phyloP scores from a whole-genome alignment of 257 asterid species.

The Nicotiana noctiflora region DNA sequence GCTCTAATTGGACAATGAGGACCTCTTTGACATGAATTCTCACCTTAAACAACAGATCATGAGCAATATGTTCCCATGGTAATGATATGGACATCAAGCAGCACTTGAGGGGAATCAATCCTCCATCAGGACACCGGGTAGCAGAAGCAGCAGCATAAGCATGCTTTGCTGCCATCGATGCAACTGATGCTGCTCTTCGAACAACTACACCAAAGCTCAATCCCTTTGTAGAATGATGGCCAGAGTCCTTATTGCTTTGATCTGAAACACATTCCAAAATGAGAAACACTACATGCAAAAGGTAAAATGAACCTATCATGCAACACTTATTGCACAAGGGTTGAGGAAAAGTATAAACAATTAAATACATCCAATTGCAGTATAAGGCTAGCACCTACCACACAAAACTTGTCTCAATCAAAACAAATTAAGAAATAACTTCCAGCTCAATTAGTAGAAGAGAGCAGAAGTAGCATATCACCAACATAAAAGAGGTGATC shows the following conservation, averaged over 20 bases:
- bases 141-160: constrained; percentile 95
- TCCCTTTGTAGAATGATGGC: constrained; percentile 51
- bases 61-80: constrained; percentile 94
- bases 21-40: not conserved
- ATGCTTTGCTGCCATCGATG: constrained; percentile 88
- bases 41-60: constrained; percentile 90
- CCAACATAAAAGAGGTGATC: no score
- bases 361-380: not conserved
- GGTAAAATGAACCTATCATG: not conserved
- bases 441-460: not conserved
- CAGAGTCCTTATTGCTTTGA: constrained; percentile 70
- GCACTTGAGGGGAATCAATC: constrained; percentile 91
- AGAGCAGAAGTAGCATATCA: no score
- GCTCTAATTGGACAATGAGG: no score
- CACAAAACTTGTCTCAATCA: no score
- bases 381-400: not conserved
- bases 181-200: constrained; percentile 83
- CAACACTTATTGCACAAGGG: not conserved
- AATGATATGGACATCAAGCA: constrained; percentile 89
- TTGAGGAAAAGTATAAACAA: not conserved
- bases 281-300: not conserved
- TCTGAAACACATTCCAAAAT: constrained; percentile 31
- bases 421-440: not conserved
- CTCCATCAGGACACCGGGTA: constrained; percentile 44
- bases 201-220: constrained; percentile 60